phyloP scores from a whole-genome alignment of 2,329 filamentous ascomycete genomes.

The Beauveria caledonica region DNA sequence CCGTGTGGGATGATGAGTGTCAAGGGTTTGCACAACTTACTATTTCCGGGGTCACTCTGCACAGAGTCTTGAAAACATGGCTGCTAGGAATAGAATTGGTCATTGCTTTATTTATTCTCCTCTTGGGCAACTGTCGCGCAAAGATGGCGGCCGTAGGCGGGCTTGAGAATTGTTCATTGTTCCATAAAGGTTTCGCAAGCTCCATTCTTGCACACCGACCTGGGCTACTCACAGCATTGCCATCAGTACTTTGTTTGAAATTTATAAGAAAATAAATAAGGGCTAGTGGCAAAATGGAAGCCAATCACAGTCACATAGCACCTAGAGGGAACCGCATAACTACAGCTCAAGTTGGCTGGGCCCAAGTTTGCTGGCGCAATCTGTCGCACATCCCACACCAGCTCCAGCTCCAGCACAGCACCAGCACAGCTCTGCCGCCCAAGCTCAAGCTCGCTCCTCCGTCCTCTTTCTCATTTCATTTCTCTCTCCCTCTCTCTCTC shows the following conservation, averaged over 20 bases:
- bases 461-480: constrained; percentile 9
- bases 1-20: neutral
- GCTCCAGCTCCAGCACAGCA: neutral
- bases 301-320: neutral
- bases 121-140: neutral
- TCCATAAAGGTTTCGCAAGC: neutral
- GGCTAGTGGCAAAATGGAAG: no score
- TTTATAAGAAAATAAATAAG: neutral
- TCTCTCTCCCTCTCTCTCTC: constrained; percentile 1
- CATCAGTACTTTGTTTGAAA: no score
- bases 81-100: neutral
- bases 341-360: neutral
- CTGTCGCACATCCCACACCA: constrained; percentile 6
- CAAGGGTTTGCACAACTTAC: neutral
- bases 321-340: neutral
- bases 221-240: neutral
- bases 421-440: constrained; percentile 11
- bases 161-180: neutral
- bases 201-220: neutral
- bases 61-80: neutral
- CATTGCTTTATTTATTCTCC: neutral
- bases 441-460: constrained; percentile 14
- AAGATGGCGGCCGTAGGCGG: no score
- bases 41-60: neutral
- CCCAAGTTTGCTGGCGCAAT: neutral